These are phyloP conservation scores for Cryptosporidium sp. DNA, from an alignment of 169 alveolate species.

Conservation along the genomic window DNA sequence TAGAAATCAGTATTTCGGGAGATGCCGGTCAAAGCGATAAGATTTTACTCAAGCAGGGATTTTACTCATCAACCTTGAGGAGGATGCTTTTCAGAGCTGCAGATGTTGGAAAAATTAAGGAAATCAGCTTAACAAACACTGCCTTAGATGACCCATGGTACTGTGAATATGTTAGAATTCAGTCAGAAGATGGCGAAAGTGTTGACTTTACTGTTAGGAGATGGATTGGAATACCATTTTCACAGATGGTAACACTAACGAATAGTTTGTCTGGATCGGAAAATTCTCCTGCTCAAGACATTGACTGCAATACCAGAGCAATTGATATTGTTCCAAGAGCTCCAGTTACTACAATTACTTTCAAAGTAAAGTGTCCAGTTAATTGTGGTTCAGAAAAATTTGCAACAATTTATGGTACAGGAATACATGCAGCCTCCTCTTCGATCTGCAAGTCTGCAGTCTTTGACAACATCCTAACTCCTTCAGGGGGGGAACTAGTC, in stretches of 20 bases:
- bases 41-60: slow-evolving; percentile 77
- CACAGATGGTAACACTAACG: slow-evolving; percentile 79
- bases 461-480: slow-evolving; percentile 87
- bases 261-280: slow-evolving; percentile 80
- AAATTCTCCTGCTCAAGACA: slow-evolving; percentile 85
- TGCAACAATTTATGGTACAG: slow-evolving; percentile 85
- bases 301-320: slow-evolving; percentile 87
- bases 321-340: slow-evolving; percentile 82
- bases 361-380: slow-evolving; percentile 87
- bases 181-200: slow-evolving; percentile 79
- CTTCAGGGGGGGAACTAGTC: slow-evolving; percentile 88
- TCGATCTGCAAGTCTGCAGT: slow-evolving; percentile 90
- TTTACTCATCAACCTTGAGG: slow-evolving; percentile 79
- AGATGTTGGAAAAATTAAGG: slow-evolving; percentile 86
- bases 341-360: slow-evolving; percentile 66
- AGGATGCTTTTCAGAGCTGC: slow-evolving; percentile 86
- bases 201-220: slow-evolving; percentile 84
- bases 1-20: slow-evolving; percentile 83
- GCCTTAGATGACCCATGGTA: slow-evolving; percentile 88
- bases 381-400: slow-evolving; percentile 85
- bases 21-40: slow-evolving; percentile 84
- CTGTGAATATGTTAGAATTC: slow-evolving; percentile 84
- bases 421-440: slow-evolving; percentile 88
- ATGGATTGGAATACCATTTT: slow-evolving; percentile 88
- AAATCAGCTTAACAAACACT: slow-evolving; percentile 83